Percentiles rank a stretch among this genome's conserved stretches.
These are phyloP conservation scores for Athelia sp. DNA, from an alignment of 1,284 basidiomycete species.

Conservation along the genomic window DNA sequence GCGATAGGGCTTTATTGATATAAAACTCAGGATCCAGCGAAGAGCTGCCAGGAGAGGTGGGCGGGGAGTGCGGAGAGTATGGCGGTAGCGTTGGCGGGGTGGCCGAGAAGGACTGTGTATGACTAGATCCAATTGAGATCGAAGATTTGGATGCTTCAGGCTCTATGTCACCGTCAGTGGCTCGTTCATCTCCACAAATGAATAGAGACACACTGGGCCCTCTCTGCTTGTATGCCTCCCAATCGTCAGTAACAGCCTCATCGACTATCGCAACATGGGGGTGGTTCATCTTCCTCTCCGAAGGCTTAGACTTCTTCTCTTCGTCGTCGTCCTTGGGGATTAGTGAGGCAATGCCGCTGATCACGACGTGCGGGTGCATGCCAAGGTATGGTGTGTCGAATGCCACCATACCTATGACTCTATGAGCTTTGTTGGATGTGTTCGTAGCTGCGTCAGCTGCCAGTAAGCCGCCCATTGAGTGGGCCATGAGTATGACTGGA, in stretches of 20 bases:
- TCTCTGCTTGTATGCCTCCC: conserved; percentile 36
- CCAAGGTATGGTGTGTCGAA: conserved; percentile 56
- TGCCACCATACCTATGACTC: conserved; percentile 47
- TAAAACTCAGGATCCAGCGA: conserved; percentile 15
- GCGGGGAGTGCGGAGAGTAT: conserved; percentile 1
- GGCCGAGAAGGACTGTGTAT: not conserved
- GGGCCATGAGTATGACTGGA: conserved; percentile 48
- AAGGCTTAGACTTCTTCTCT: conserved; percentile 16
- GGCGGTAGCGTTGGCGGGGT: not conserved
- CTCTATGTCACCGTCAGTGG: not conserved
- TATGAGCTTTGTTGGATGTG: conserved; percentile 30
- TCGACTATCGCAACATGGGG: conserved; percentile 38
- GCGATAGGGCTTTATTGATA: not conserved
- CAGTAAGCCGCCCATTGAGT: conserved; percentile 56
- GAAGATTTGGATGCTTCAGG: not conserved
- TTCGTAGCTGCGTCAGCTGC: conserved; percentile 49
- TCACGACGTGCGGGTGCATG: conserved; percentile 56
- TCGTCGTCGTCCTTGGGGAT: conserved; percentile 32
- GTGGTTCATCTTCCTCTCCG: conserved; percentile 40
- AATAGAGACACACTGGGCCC: conserved; percentile 21
- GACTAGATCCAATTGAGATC: not conserved
- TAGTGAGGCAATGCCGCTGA: conserved; percentile 50
- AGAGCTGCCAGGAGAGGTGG: conserved; percentile 9
- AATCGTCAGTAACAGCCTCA: conserved; percentile 39
- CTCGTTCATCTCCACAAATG: no score